Conservation (phyloP, 1,284 basidiomycete genomes). For the Leccinum subrobustum region DNA sequence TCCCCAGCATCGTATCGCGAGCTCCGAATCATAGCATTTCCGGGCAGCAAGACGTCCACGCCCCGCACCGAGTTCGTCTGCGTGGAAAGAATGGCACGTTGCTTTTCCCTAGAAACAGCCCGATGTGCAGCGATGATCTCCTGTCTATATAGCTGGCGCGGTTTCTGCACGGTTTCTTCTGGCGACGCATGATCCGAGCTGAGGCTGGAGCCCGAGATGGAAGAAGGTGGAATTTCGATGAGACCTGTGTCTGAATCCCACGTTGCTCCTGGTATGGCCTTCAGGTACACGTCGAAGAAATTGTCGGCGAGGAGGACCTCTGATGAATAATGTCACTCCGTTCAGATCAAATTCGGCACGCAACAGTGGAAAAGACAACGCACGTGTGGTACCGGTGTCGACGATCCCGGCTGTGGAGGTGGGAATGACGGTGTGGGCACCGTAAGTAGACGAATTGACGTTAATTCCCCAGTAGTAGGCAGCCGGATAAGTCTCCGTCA, state of each 20-base stretch:
- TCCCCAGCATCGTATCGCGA: too few relatives aligned
- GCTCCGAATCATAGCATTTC: too few relatives aligned
- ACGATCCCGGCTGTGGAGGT: slow-evolving; percentile 22
- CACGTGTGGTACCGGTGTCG: slow-evolving; percentile 22
- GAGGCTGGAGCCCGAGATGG: too few relatives aligned
- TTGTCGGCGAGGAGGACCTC: slow-evolving; percentile 23
- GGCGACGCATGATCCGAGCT: too few relatives aligned
- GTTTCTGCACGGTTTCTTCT: too few relatives aligned
- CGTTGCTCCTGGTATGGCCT: slow-evolving; percentile 21
- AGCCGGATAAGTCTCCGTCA: slow-evolving; percentile 24
- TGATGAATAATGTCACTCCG: not conserved
- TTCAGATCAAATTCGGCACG: not conserved
- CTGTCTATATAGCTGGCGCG: too few relatives aligned
- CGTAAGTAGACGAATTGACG: slow-evolving; percentile 17
- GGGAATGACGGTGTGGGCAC: slow-evolving; percentile 13
- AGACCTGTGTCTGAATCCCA: slow-evolving; percentile 16
- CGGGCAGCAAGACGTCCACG: too few relatives aligned
- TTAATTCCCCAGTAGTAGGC: slow-evolving; percentile 28
- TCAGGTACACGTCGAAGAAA: slow-evolving; percentile 21
- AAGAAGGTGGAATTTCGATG: slow-evolving; percentile 16
- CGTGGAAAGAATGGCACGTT: too few relatives aligned
- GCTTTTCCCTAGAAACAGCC: too few relatives aligned
- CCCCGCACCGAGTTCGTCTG: too few relatives aligned
- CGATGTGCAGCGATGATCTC: too few relatives aligned
- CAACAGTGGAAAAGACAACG: not conserved